Evolutionary conservation across 306 rosid species (phyloP).

Genomic region (Luffa aegyptiaca): DNA sequence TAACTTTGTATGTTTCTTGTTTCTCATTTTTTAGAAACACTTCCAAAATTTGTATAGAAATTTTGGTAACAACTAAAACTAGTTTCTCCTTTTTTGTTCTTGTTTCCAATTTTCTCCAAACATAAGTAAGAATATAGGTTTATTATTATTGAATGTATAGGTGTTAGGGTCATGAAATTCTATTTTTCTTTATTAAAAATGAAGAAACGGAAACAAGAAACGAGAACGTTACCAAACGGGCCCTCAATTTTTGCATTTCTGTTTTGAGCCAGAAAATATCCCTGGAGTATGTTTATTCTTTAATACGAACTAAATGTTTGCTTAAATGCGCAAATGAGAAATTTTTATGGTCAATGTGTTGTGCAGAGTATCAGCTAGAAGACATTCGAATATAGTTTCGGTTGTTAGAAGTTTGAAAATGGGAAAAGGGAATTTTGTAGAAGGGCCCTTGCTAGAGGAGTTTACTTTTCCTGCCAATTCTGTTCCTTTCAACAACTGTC

Average conservation of each 20-base stretch:
- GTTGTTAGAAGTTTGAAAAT: constrained; percentile 20
- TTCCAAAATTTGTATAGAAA: too few species aligned
- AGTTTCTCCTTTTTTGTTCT: too few species aligned
- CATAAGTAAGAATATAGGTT: too few species aligned
- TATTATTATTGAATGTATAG: too few species aligned
- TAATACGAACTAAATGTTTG: neutral
- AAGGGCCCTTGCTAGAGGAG: constrained; percentile 44
- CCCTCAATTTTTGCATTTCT: neutral
- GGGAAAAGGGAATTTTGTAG: constrained; percentile 21
- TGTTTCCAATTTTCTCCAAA: too few species aligned
- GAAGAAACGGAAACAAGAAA: too few species aligned
- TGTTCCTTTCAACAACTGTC: constrained; percentile 66
- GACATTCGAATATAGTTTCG: constrained; percentile 9
- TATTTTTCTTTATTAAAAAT: too few species aligned
- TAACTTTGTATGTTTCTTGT: too few species aligned
- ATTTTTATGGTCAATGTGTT: constrained; percentile 2
- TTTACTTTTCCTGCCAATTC: constrained; percentile 53
- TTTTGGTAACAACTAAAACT: too few species aligned
- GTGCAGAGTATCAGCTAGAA: constrained; percentile 33
- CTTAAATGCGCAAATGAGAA: neutral
- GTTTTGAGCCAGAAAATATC: neutral
- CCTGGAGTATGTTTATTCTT: neutral
- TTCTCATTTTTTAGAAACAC: too few species aligned
- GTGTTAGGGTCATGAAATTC: too few species aligned
- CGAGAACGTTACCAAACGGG: too few species aligned